These are phyloP conservation scores for Tubosaeta sp. DNA, from an alignment of 768 basidiomycete species.

Conservation along the genomic window DNA sequence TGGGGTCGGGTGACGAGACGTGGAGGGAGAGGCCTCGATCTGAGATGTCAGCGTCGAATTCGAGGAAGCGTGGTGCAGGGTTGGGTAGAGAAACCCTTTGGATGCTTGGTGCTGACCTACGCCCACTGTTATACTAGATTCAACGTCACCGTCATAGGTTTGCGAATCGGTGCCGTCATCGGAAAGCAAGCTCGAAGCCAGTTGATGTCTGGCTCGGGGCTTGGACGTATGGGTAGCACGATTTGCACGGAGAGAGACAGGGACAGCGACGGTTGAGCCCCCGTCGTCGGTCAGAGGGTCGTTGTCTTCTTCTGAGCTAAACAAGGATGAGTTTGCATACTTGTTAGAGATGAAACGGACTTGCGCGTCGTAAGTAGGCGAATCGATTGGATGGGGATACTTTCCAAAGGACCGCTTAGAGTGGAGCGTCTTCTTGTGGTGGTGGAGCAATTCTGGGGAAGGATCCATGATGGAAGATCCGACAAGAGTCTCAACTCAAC, in stretches of 20 bases:
- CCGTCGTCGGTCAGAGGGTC: constrained; percentile 80
- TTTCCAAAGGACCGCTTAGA: constrained; percentile 68
- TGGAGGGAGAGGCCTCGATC: constrained; percentile 24
- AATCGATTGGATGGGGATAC: constrained; percentile 57
- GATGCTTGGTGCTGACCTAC: constrained; percentile 36
- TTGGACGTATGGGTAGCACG: constrained; percentile 24
- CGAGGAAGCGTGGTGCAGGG: constrained; percentile 42
- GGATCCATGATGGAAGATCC: constrained; percentile 17
- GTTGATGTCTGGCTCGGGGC: constrained; percentile 43
- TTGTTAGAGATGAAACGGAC: constrained; percentile 15
- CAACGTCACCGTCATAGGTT: constrained; percentile 88
- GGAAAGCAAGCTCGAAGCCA: constrained; percentile 52
- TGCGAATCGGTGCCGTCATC: constrained; percentile 80
- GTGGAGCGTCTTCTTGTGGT: constrained; percentile 33
- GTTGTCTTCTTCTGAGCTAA: constrained; percentile 83
- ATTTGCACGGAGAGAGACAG: constrained; percentile 24
- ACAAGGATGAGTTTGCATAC: constrained; percentile 8
- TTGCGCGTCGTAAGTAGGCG: constrained; percentile 75
- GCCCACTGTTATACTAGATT: constrained; percentile 66
- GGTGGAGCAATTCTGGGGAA: constrained; percentile 21
- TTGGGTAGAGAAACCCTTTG: constrained; percentile 25
- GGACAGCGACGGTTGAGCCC: constrained; percentile 47
- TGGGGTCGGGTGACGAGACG: constrained; percentile 18
- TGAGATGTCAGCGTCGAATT: constrained; percentile 52
- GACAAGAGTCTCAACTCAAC: neutral